Conservation (phyloP, 768 basidiomycete genomes). For the Scleroderma bovista region DNA sequence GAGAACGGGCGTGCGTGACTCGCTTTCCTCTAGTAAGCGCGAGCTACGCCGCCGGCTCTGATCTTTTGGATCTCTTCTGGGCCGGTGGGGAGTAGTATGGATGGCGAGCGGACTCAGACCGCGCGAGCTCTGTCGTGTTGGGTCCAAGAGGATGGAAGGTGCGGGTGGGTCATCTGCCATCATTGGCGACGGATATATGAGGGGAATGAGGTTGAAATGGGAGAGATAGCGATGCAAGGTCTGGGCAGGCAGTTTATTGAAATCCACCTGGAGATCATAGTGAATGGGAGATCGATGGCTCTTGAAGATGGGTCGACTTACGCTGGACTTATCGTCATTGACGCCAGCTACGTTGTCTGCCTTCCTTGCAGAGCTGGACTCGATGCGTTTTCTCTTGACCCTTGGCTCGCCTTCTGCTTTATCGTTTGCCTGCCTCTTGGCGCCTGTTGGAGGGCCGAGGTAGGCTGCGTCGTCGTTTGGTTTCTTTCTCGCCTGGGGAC, state of each 20-base stretch:
- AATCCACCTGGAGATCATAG: conserved; percentile 56
- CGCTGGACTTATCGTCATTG: conserved; percentile 28
- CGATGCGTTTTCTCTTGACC: conserved; percentile 67
- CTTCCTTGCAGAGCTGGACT: conserved; percentile 28
- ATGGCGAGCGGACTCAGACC: conserved; percentile 44
- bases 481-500: conserved; percentile 59
- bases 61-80: conserved; percentile 64
- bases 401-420: conserved; percentile 70
- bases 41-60: conserved; percentile 61
- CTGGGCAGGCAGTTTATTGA: conserved; percentile 59
- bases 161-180: conserved; percentile 64
- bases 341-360: conserved; percentile 37
- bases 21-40: conserved; percentile 61
- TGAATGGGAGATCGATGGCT: conserved; percentile 2
- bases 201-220: conserved; percentile 67
- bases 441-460: conserved; percentile 50
- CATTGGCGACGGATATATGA: conserved; percentile 65
- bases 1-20: conserved; percentile 56
- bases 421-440: conserved; percentile 64
- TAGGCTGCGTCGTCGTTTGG: conserved; percentile 68
- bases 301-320: conserved; percentile 9
- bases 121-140: conserved; percentile 39
- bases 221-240: conserved; percentile 68
- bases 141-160: conserved; percentile 54
- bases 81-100: conserved; percentile 62